Conservation (phyloP, 2,329 filamentous ascomycete species). For the Colletotrichum truncatum region DNA sequence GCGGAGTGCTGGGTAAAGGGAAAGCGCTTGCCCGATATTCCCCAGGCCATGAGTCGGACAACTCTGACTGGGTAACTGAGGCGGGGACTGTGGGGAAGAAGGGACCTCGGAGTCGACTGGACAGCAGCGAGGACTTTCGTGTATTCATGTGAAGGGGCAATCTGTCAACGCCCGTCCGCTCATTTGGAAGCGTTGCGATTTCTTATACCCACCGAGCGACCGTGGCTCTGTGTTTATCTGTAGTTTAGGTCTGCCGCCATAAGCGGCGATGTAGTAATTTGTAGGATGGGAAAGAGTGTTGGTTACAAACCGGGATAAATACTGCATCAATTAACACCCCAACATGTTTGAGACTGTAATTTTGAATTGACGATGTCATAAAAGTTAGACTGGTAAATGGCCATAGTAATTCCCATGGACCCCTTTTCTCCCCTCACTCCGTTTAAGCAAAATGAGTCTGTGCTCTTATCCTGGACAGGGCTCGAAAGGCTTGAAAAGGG, state of each 20-base stretch:
- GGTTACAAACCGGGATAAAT: too few species aligned
- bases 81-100: slow-evolving; percentile 17
- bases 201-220: slow-evolving; percentile 25
- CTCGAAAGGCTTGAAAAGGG: background rate
- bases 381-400: slow-evolving; percentile 14
- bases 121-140: slow-evolving; percentile 26
- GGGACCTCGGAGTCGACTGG: slow-evolving; percentile 12
- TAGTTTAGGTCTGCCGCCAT: background rate
- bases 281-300: background rate
- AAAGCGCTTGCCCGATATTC: slow-evolving; percentile 21
- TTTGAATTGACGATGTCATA: slow-evolving; percentile 25
- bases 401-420: slow-evolving; percentile 17
- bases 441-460: slow-evolving; percentile 7
- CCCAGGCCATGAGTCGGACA: slow-evolving; percentile 21
- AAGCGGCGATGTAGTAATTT: background rate
- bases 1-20: slow-evolving; percentile 27
- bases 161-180: background rate
- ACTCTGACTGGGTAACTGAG: slow-evolving; percentile 31
- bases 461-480: background rate
- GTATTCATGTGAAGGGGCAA: slow-evolving; percentile 26
- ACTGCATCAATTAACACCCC: too few species aligned
- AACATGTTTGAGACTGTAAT: too few species aligned
- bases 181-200: slow-evolving; percentile 27
- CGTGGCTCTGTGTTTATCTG: background rate
- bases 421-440: slow-evolving; percentile 4